These are phyloP conservation scores for Primulina tabacum DNA, from an alignment of 257 asterid species.

Conservation along the genomic window DNA sequence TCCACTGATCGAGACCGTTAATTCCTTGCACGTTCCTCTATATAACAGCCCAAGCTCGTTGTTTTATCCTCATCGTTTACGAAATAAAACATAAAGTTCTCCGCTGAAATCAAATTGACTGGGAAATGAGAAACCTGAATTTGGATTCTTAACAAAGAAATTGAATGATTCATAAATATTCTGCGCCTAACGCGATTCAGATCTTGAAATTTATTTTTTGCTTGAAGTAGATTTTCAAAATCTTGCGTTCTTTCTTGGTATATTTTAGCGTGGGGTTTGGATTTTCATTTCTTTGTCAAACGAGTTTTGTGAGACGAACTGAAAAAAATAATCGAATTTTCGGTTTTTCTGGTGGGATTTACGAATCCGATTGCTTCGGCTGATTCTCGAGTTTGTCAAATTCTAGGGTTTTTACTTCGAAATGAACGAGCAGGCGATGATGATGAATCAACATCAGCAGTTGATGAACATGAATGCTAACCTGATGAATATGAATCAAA, in stretches of 20 bases:
- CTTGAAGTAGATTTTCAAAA: slow-evolving; percentile 3
- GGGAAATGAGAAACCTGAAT: neutral
- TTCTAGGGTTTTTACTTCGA: slow-evolving; percentile 13
- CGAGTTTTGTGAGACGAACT: neutral
- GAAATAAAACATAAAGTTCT: neutral
- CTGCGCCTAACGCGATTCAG: neutral
- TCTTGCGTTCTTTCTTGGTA: neutral
- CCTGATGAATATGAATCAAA: slow-evolving; percentile 20
- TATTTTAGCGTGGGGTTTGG: neutral
- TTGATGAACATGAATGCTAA: slow-evolving; percentile 26
- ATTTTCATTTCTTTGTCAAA: neutral
- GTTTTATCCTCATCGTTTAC: rapidly evolving
- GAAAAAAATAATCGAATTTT: neutral
- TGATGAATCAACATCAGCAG: slow-evolving; percentile 48
- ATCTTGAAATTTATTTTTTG: slow-evolving; percentile 13
- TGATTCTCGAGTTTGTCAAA: slow-evolving; percentile 6
- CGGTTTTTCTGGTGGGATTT: neutral
- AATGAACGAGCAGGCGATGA: slow-evolving; percentile 55
- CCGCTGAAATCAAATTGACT: neutral
- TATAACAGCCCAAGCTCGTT: neutral
- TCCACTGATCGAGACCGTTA: slow-evolving; percentile 24
- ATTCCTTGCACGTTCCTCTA: neutral
- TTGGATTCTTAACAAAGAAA: neutral
- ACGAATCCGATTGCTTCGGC: neutral
- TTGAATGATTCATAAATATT: neutral